Conservation (phyloP, 306 rosid species). For the Prunus salicina region DNA sequence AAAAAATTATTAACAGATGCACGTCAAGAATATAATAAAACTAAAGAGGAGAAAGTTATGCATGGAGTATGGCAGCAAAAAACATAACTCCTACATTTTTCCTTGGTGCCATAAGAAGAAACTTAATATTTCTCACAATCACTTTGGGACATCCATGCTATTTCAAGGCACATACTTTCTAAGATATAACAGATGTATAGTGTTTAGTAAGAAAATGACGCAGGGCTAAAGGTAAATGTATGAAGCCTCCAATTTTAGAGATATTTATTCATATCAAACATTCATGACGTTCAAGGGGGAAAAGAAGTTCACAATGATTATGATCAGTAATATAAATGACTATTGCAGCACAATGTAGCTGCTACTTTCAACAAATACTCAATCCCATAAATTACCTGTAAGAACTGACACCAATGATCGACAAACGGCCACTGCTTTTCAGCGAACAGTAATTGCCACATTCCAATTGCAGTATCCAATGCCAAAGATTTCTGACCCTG, state of each 20-base stretch:
- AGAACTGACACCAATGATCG: constrained; percentile 97
- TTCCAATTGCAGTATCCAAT: constrained; percentile 98
- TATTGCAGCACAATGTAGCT: not conserved
- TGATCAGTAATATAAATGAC: not conserved
- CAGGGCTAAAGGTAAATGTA: not conserved
- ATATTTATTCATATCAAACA: not conserved
- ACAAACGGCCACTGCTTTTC: constrained; percentile 97
- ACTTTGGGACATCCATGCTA: not conserved
- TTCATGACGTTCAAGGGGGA: not conserved
- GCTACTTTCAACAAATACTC: not conserved
- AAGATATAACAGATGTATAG: not conserved
- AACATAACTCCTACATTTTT: not conserved
- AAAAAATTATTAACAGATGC: not conserved
- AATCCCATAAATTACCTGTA: constrained; percentile 56
- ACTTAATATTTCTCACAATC: not conserved
- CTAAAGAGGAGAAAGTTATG: not conserved
- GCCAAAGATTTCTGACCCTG: constrained; percentile 99
- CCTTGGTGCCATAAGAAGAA: not conserved
- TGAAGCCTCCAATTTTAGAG: not conserved
- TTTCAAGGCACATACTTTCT: not conserved
- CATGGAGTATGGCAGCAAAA: not conserved
- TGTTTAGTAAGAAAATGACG: not conserved
- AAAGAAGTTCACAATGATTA: not conserved
- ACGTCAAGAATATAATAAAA: not conserved
- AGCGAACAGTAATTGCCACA: constrained; percentile 98